Base-by-base conservation (phyloP, 2,329 filamentous ascomycete species). In the Stagonosporopsis chrysanthemi region DNA sequence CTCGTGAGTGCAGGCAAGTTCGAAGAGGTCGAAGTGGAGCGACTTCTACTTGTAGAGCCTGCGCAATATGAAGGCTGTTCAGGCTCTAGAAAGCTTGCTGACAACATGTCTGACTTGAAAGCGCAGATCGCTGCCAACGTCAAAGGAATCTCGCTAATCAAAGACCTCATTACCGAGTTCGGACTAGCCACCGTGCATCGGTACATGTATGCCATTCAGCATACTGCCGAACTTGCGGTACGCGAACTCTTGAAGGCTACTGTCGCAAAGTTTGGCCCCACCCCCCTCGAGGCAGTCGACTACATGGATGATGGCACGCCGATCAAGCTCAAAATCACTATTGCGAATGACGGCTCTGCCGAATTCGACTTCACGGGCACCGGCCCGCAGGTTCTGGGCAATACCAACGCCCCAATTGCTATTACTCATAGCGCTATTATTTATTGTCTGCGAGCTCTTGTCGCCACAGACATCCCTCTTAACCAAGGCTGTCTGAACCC, bases 391-490 rank as follows among this genome's bases (percentile, higher is more conserved):
- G 64, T 65, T 6, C 74, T 68, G 58, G 74, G 74, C 1, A 78
- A 78, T 52, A 70, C 67, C 43, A 79, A 78, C 45, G 51, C 53
- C 15, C 77, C 77, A 2, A 64, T 74, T 26, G 71, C 74, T 12
- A 78, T 79, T 49, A 65, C 63, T 75, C 92, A 89, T 69, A 87
- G 83, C 17, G 91, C 77, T 26, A 74, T 78, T 40, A 77, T 79
- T 51, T 79, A 78, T 52, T 68, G 63, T n/a, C 64, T 79, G 14
- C 70, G 54, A 11, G 28, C 72, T 17, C 63, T 79, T 1, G 63
- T 79, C 17, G 62, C 67, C 26, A 38, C 59, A 0, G 75, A 79
- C 22, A 77, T 79, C 5, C 77, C 77, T 0, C 66, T 79, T 1
- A 79, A 79, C 58, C 71, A 79, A 57, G 77, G 77, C 22, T 78